Evolutionary conservation across 2,329 filamentous ascomycete species (phyloP), one percentile per base, ranked within the genome.

Genomic region (Chrysoporthe puriensis): DNA sequence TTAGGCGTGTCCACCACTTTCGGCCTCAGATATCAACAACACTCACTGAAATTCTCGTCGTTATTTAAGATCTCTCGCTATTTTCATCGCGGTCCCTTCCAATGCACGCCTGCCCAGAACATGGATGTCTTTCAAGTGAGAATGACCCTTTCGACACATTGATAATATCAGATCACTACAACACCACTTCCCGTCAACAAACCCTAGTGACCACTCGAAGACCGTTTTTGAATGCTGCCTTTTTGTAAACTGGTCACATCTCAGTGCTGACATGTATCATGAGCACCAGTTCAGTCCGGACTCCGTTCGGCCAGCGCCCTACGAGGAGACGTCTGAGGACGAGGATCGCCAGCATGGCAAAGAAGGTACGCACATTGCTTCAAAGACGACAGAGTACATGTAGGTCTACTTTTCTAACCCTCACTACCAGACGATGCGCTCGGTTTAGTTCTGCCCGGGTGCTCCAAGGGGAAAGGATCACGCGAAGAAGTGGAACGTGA

Each of bases 401-500:
- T 8, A 32, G 32, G 18, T 18, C 2, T n/a, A 18, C 50, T 43
- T 16, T 50, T 21, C 18, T 69, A 2, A 69, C 48, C 56, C 2
- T 4, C 56, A 18, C 48, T 52, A 14, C 34, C 43, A 64, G 62
- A 64, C 54, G 36, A 18, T 13, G 14, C 32, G 48, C 8, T 32
- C 8, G 32, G n/a, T 9, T n/a, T 14, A 4, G 1, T 61, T 11
- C 21, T 64, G n/a, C 56, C 59, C 18, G 62, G 52, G 0, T 66
- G 52, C 42, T 62, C 52, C 34, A 44, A 46, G 40, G 62, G 62
- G 26, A 16, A 58, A 63, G 26, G 32, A 56, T 42, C 56, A 34
- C 50, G 46, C 56, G 32, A 32, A 50, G 42, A 26, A 56, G 14
- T 69, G 67, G 66, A 43, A 44, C 52, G 46, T 70, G 42, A 64